Evolutionary conservation across 495 filamentous ascomycete species (phyloP).

Genomic region (Apodospora peruviana): DNA sequence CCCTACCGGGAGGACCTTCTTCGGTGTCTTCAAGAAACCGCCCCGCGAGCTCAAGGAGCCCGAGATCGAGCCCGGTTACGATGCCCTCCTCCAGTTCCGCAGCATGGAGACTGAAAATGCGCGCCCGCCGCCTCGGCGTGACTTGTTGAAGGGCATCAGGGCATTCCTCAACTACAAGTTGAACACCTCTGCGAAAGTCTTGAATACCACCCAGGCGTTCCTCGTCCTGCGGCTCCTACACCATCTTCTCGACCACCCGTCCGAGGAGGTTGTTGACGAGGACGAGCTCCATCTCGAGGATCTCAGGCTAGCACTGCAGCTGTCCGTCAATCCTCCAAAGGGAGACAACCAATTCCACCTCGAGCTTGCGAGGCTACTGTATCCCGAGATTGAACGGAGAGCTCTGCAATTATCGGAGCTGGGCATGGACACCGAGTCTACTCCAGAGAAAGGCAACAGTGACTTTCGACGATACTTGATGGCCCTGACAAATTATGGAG

Average conservation of each 20-base stretch:
- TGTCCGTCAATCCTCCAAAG: constrained; percentile 27
- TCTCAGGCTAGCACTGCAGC: constrained; percentile 39
- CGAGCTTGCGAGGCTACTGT: constrained; percentile 51
- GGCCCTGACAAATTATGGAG: constrained; percentile 53
- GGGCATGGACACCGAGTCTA: constrained; percentile 31
- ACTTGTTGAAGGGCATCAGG: constrained; percentile 58
- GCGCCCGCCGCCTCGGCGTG: constrained; percentile 52
- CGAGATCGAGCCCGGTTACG: constrained; percentile 56
- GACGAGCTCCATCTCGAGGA: constrained; percentile 42
- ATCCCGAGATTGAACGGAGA: constrained; percentile 43
- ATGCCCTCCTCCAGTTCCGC: constrained; percentile 47
- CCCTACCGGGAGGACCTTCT: constrained; percentile 45
- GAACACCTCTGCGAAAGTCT: constrained; percentile 33
- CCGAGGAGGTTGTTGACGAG: constrained; percentile 31
- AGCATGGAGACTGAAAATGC: constrained; percentile 38
- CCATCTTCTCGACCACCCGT: constrained; percentile 46
- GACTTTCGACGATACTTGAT: constrained; percentile 49
- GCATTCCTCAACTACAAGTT: constrained; percentile 59
- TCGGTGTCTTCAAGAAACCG: constrained; percentile 53
- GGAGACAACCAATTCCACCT: constrained; percentile 39
- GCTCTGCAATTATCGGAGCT: constrained; percentile 11
- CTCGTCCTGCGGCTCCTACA: constrained; percentile 52
- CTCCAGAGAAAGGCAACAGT: constrained; percentile 19
- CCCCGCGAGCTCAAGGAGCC: constrained; percentile 47
- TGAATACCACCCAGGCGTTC: constrained; percentile 63